Evolutionary conservation across 805 yeast genomes (phyloP).

Genomic region (Teunomyces gatunensis): DNA sequence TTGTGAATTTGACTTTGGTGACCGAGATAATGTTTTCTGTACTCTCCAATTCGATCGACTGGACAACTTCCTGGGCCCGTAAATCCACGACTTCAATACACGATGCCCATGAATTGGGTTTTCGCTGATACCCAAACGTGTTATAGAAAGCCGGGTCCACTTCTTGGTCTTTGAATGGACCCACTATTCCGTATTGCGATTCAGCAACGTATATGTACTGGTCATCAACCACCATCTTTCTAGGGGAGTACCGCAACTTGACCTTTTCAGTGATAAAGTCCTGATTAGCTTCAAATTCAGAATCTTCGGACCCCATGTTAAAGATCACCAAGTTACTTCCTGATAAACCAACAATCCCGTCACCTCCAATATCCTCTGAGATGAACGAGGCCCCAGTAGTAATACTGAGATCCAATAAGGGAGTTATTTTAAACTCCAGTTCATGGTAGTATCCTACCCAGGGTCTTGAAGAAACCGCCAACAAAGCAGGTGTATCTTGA

Average conservation of each 20-base stretch:
- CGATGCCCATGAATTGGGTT: constrained; percentile 44
- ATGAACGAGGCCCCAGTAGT: constrained; percentile 51
- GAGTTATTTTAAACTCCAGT: constrained; percentile 43
- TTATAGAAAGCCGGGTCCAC: constrained; percentile 36
- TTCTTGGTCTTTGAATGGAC: constrained; percentile 25
- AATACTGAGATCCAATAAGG: constrained; percentile 44
- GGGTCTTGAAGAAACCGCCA: constrained; percentile 51
- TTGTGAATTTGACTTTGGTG: constrained; percentile 28
- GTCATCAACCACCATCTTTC: constrained; percentile 27
- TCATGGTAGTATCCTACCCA: constrained; percentile 51
- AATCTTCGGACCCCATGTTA: constrained; percentile 45
- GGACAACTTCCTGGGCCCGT: constrained; percentile 29
- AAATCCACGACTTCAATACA: constrained; percentile 51
- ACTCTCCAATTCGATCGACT: constrained; percentile 43
- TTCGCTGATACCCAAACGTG: constrained; percentile 43
- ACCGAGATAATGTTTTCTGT: constrained; percentile 45
- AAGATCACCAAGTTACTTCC: constrained; percentile 54
- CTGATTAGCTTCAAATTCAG: constrained; percentile 22
- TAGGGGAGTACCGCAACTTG: constrained; percentile 52
- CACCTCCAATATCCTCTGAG: constrained; percentile 59
- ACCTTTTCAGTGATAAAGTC: constrained; percentile 31
- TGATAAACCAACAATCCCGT: constrained; percentile 63
- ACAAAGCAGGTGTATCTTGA: constrained; percentile 9
- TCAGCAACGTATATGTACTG: constrained; percentile 40
- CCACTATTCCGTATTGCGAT: constrained; percentile 38